A percentile compares a stretch with the other conserved stretches of the same genome.
Conservation (phyloP, 345 rosid genomes). For the Citrus inodora region DNA sequence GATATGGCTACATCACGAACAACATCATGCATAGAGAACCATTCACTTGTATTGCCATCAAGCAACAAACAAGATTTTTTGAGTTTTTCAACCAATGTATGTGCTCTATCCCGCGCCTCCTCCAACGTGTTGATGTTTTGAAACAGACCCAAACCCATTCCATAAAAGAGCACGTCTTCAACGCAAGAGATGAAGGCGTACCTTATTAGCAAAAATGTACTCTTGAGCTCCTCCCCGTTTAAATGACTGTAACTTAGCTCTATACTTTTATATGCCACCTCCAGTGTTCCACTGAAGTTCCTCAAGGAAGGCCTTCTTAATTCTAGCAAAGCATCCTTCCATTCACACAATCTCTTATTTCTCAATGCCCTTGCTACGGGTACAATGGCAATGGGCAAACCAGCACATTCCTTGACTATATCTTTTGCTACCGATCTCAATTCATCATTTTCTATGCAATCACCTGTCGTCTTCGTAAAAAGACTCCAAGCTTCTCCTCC, state of each 20-base stretch:
- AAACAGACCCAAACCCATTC: conserved; percentile 25
- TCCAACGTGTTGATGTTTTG: not conserved
- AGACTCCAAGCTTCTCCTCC: not conserved
- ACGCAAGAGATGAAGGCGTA: not conserved
- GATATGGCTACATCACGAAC: conserved; percentile 9
- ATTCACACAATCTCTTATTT: not conserved
- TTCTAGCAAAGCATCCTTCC: conserved; percentile 19
- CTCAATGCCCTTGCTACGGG: conserved; percentile 3
- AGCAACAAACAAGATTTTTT: not conserved
- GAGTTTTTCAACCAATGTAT: not conserved
- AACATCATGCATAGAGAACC: conserved; percentile 12
- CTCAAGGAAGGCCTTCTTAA: not conserved
- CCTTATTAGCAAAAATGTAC: conserved; percentile 13
- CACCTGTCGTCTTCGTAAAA: not conserved
- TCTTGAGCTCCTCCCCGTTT: conserved; percentile 9
- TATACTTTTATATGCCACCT: not conserved
- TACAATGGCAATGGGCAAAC: conserved; percentile 27
- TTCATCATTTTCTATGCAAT: not conserved
- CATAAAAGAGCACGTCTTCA: conserved; percentile 10
- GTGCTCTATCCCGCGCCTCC: conserved; percentile 4
- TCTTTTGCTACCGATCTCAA: conserved; percentile 9
- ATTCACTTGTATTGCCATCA: not conserved
- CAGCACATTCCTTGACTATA: conserved; percentile 17
- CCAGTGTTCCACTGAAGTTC: not conserved
- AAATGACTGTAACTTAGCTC: conserved; percentile 25